These are phyloP conservation scores for Blastobotrys parvus DNA, from an alignment of 805 yeast species.

Conservation along the genomic window DNA sequence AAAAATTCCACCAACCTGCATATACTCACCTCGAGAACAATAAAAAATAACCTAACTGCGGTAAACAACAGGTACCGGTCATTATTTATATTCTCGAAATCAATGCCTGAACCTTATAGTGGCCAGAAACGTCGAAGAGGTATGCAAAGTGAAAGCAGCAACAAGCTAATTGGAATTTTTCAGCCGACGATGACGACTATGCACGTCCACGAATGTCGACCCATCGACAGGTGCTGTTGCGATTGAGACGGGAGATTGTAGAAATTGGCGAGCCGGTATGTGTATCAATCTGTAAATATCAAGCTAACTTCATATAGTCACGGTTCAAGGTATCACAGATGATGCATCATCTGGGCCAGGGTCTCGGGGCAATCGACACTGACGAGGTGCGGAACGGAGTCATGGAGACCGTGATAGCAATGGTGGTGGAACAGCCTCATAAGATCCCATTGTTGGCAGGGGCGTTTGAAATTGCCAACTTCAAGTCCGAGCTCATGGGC, in stretches of 20 bases:
- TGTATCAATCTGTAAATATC: too few species aligned
- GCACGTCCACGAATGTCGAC: conserved; percentile 4
- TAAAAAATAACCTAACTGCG: too few species aligned
- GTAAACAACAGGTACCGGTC: too few species aligned
- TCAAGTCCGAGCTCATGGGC: conserved; percentile 57
- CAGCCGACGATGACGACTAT: conserved; percentile 4
- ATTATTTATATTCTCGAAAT: too few species aligned
- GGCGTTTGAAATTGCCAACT: conserved; percentile 56
- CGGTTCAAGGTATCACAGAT: conserved; percentile 18
- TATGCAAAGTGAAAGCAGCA: background rate
- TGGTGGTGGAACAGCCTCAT: conserved; percentile 83
- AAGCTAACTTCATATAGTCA: too few species aligned
- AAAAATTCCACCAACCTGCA: too few species aligned
- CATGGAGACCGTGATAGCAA: conserved; percentile 56
- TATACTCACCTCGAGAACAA: too few species aligned
- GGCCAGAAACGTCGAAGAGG: conserved; percentile 4
- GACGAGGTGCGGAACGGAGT: conserved; percentile 56
- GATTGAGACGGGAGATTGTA: conserved; percentile 35
- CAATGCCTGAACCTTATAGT: conserved; percentile 1
- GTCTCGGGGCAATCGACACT: conserved; percentile 38
- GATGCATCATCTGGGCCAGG: conserved; percentile 28
- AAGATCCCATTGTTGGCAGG: conserved; percentile 68
- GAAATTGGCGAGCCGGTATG: conserved; percentile 58
- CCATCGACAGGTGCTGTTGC: conserved; percentile 3
- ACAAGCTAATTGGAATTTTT: background rate